A percentile compares a stretch with the other conserved stretches of the same genome.
These are phyloP conservation scores for Alloteropsis semialata DNA, from an alignment of 176 grass and related monocot species.

Conservation along the genomic window DNA sequence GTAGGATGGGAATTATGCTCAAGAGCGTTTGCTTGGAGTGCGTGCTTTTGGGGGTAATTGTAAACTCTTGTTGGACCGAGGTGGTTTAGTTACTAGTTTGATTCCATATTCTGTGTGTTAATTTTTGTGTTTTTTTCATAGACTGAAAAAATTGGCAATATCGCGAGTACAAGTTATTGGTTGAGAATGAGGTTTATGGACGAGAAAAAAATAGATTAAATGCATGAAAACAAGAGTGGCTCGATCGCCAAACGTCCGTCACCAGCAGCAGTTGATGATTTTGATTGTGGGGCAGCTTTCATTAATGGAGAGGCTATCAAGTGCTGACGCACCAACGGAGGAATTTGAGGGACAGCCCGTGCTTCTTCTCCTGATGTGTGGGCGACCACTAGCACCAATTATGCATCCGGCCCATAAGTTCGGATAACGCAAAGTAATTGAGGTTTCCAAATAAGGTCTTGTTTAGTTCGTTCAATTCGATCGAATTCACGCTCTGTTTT, in stretches of 20 bases:
- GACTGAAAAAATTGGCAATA: not conserved
- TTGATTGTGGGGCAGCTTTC: slow-evolving; percentile 3
- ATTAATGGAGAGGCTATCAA: not conserved
- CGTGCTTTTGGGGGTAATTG: not conserved
- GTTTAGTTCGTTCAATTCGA: too few species aligned
- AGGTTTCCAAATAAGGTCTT: not conserved
- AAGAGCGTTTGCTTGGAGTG: not conserved
- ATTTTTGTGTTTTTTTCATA: not conserved
- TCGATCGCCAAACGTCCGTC: not conserved
- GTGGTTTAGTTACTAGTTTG: not conserved
- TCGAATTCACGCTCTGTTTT: too few species aligned
- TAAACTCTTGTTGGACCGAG: not conserved
- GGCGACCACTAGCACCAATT: not conserved
- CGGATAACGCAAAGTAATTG: not conserved
- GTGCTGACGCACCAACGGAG: not conserved
- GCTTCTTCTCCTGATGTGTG: not conserved
- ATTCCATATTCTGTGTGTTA: not conserved
- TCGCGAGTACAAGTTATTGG: not conserved
- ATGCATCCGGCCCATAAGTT: not conserved
- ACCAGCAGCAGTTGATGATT: not conserved
- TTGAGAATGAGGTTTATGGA: not conserved
- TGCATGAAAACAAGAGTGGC: not conserved
- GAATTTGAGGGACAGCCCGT: not conserved
- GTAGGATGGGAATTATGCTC: too few species aligned
- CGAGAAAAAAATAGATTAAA: not conserved